These are phyloP conservation scores for Lactarius hengduanensis DNA, from an alignment of 768 basidiomycete species.

Conservation along the genomic window DNA sequence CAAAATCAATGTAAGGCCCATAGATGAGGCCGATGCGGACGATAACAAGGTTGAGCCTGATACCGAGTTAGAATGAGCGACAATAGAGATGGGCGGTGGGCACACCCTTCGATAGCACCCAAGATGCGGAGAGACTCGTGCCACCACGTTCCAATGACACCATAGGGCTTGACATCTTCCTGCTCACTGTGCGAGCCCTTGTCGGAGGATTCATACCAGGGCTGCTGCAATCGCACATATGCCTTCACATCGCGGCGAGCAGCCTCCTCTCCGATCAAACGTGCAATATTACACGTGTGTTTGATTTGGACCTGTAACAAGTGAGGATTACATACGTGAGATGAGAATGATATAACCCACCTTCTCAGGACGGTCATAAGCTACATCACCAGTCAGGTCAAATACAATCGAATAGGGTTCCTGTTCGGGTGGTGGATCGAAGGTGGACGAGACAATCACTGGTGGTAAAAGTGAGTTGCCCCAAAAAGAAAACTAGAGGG, in stretches of 20 bases:
- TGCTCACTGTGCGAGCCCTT: conserved; percentile 69
- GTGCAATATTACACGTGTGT: conserved; percentile 67
- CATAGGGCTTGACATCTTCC: conserved; percentile 68
- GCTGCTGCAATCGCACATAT: conserved; percentile 73
- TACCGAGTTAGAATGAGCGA: not conserved
- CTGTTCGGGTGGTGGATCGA: conserved; percentile 69
- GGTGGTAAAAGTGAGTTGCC: conserved; percentile 24
- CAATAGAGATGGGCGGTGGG: conserved; percentile 22
- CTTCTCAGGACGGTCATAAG: conserved; percentile 71
- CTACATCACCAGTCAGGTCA: conserved; percentile 81
- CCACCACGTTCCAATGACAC: conserved; percentile 80
- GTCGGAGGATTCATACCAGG: conserved; percentile 72
- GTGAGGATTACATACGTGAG: not conserved
- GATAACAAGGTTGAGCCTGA: conserved; percentile 77
- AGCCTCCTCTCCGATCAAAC: conserved; percentile 71
- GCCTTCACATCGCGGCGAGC: conserved; percentile 76
- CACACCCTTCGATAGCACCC: conserved; percentile 70
- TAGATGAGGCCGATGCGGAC: conserved; percentile 74
- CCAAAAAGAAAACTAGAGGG: conserved; percentile 3
- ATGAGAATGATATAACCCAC: conserved; percentile 41
- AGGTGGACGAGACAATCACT: conserved; percentile 68
- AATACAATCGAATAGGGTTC: conserved; percentile 78
- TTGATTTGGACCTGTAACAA: conserved; percentile 67
- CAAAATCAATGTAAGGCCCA: conserved; percentile 76
- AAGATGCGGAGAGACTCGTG: conserved; percentile 78